Evolutionary conservation across 1,139 yeast species (phyloP).

Genomic region (Zygoascus meyerae): DNA sequence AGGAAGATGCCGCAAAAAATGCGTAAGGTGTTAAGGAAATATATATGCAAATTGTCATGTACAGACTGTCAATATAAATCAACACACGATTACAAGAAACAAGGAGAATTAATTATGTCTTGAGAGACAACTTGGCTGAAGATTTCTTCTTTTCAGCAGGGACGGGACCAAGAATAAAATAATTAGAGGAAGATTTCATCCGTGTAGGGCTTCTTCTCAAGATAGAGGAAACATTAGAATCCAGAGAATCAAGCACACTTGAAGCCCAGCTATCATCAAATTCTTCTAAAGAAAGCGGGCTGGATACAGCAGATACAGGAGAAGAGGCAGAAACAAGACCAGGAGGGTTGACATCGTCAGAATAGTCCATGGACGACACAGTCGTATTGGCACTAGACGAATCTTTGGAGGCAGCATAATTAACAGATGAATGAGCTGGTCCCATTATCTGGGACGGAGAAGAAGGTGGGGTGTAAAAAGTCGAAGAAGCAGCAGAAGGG

Average conservation of each 20-base stretch:
- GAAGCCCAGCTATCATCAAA: constrained; percentile 11
- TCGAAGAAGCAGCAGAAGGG: no score
- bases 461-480: constrained; percentile 4
- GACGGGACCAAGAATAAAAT: constrained; percentile 5
- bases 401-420: no score
- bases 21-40: constrained; percentile 1
- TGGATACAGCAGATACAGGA: not conserved
- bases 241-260: constrained; percentile 4
- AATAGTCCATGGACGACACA: no score
- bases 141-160: not conserved
- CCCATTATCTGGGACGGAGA: constrained; percentile 4
- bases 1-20: constrained; percentile 48
- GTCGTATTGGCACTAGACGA: no score
- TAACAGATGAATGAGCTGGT: not conserved
- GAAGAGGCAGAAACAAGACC: not conserved
- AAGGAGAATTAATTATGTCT: not conserved
- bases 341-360: not conserved
- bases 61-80: no score
- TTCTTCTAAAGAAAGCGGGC: constrained; percentile 1
- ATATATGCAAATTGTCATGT: no score
- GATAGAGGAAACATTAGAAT: not conserved
- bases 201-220: not conserved
- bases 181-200: not conserved
- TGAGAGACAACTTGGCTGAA: not conserved
- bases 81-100: no score